Evolutionary conservation across 1,284 basidiomycete genomes (phyloP).

Genomic region (Malassezia yamatoensis): DNA sequence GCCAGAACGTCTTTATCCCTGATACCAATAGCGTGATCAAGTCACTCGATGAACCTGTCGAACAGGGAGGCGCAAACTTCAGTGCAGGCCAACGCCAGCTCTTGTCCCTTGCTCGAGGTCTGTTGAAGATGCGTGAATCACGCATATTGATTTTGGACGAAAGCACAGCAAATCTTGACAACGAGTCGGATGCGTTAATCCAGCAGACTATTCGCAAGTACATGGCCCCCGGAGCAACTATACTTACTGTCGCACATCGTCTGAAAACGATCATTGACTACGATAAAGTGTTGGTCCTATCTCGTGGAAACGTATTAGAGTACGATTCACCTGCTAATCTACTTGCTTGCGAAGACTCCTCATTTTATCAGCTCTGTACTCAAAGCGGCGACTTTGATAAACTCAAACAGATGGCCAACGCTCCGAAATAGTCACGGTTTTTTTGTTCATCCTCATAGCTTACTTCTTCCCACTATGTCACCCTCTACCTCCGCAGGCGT

Average conservation of each 20-base stretch:
- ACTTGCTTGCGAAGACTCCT: constrained; percentile 45
- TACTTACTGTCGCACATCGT: constrained; percentile 57
- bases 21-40: constrained; percentile 51
- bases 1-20: constrained; percentile 17
- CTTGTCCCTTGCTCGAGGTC: constrained; percentile 53
- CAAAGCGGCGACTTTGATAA: constrained; percentile 37
- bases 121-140: constrained; percentile 52
- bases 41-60: constrained; percentile 52
- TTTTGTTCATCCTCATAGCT: too few species aligned
- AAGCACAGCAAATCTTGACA: constrained; percentile 50
- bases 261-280: constrained; percentile 58
- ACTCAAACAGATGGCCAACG: constrained; percentile 1
- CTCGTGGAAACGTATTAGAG: constrained; percentile 61
- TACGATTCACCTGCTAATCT: constrained; percentile 63
- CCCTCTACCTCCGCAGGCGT: too few species aligned
- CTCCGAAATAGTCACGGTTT: not conserved
- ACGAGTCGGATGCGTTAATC: constrained; percentile 51
- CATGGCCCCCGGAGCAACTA: constrained; percentile 49
- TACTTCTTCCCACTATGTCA: too few species aligned
- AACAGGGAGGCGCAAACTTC: constrained; percentile 52
- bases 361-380: constrained; percentile 37
- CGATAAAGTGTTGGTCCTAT: constrained; percentile 54
- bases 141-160: constrained; percentile 55
- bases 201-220: constrained; percentile 51
- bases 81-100: constrained; percentile 54